Percentiles rank a stretch among this genome's conserved stretches.
Evolutionary conservation across 108 stramenopile species (phyloP).

Genomic region (Pelagomonas calceolata): DNA sequence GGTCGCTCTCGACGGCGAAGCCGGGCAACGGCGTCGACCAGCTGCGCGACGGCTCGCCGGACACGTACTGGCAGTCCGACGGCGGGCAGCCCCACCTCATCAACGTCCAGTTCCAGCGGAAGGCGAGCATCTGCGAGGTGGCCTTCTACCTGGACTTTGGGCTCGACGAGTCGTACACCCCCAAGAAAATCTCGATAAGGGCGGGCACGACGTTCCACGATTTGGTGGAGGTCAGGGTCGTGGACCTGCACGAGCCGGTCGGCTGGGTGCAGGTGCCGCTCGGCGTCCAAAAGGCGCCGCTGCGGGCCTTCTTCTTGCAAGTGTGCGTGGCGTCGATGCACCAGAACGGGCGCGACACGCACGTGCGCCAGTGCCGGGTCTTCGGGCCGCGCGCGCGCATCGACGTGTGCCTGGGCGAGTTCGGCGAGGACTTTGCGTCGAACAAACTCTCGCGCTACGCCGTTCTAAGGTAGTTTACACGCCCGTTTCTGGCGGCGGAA

Average conservation of each 20-base stretch:
- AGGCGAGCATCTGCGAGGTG: slow-evolving; percentile 68
- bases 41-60: slow-evolving; percentile 36
- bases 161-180: slow-evolving; percentile 84
- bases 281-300: slow-evolving; percentile 32
- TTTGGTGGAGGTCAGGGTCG: slow-evolving; percentile 59
- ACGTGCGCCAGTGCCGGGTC: slow-evolving; percentile 80
- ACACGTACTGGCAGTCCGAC: slow-evolving; percentile 93
- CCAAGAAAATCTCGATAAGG: slow-evolving; percentile 67
- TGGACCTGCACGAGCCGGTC: slow-evolving; percentile 69
- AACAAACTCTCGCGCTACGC: not conserved
- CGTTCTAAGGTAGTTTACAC: not conserved
- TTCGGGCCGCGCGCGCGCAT: slow-evolving; percentile 53
- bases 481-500: not conserved
- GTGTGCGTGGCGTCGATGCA: slow-evolving; percentile 82
- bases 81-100: slow-evolving; percentile 84
- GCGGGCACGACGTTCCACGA: slow-evolving; percentile 84
- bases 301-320: slow-evolving; percentile 77
- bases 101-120: slow-evolving; percentile 79
- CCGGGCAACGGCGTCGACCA: slow-evolving; percentile 95
- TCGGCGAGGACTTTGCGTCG: not conserved
- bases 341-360: slow-evolving; percentile 93
- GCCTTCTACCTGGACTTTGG: slow-evolving; percentile 81
- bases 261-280: slow-evolving; percentile 73
- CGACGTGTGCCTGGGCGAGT: not conserved
- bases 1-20: slow-evolving; percentile 84